Conservation (phyloP, 768 basidiomycete species). For the Tricholoma sp. region DNA sequence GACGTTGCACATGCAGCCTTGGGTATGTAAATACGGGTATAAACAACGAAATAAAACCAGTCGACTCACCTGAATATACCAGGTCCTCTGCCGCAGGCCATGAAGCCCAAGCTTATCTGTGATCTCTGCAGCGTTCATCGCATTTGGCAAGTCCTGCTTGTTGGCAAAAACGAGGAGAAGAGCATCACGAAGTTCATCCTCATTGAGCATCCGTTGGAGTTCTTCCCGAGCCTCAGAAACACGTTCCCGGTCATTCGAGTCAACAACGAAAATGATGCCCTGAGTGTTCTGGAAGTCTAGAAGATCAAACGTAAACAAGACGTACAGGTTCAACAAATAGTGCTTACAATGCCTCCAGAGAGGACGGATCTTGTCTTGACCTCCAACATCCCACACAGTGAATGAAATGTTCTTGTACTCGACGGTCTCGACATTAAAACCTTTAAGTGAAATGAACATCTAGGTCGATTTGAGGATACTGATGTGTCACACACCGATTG, state of each 20-base stretch:
- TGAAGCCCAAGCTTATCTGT: constrained; percentile 99
- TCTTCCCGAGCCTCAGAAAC: constrained; percentile 98
- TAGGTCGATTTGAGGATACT: constrained; percentile 7
- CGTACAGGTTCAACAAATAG: constrained; percentile 12
- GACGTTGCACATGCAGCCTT: constrained; percentile 98
- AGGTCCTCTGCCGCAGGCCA: constrained; percentile 92
- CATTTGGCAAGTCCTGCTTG: constrained; percentile 99
- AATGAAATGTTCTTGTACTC: constrained; percentile 99
- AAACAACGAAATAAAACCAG: constrained; percentile 6
- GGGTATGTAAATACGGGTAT: constrained; percentile 9
- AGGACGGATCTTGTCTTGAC: constrained; percentile 99
- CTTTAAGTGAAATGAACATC: constrained; percentile 38
- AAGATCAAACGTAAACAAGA: constrained; percentile 13
- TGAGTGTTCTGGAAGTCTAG: constrained; percentile 99
- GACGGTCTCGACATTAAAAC: constrained; percentile 99
- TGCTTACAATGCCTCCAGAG: constrained; percentile 98
- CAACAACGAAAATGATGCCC: constrained; percentile 99
- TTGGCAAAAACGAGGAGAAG: constrained; percentile 99
- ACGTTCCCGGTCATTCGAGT: constrained; percentile 99
- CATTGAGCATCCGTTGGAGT: constrained; percentile 98
- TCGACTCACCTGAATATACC: constrained; percentile 86
- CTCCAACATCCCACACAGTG: constrained; percentile 99
- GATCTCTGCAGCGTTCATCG: constrained; percentile 99
- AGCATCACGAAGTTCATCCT: constrained; percentile 98
- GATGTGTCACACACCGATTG: constrained; percentile 73